Evolutionary conservation across 2,329 filamentous ascomycete species (phyloP).

Genomic region (Epichloe aotearoae): DNA sequence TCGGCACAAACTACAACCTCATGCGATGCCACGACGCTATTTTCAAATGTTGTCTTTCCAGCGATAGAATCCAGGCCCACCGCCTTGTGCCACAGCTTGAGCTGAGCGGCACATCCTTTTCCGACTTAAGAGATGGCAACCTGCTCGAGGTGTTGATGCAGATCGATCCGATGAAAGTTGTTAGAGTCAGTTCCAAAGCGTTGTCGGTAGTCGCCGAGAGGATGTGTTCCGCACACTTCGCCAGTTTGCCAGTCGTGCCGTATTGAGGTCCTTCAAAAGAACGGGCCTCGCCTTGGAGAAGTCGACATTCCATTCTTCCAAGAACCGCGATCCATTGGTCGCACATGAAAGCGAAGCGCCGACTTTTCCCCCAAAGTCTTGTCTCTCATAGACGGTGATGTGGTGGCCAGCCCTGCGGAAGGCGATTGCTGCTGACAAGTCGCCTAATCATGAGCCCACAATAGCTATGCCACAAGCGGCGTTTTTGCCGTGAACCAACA

Average conservation of each 20-base stretch:
- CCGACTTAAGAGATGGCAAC: too few relatives aligned
- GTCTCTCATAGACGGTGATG: conserved; percentile 46
- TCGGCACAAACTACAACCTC: conserved; percentile 48
- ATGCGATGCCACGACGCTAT: conserved; percentile 32
- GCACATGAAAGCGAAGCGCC: conserved; percentile 50
- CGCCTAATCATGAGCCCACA: conserved; percentile 27
- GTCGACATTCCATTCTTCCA: conserved; percentile 49
- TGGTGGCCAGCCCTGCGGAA: conserved; percentile 26
- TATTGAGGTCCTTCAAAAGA: conserved; percentile 46
- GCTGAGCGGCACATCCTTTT: background rate
- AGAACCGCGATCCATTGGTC: conserved; percentile 50
- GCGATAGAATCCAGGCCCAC: conserved; percentile 34
- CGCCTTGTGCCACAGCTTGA: conserved; percentile 40
- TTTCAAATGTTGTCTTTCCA: conserved; percentile 35
- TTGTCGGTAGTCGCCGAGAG: conserved; percentile 46
- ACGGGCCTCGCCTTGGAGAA: conserved; percentile 46
- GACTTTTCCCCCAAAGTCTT: conserved; percentile 50
- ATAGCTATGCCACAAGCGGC: conserved; percentile 21
- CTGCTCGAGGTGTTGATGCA: too few relatives aligned
- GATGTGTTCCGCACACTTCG: conserved; percentile 43
- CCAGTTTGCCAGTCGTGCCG: conserved; percentile 52
- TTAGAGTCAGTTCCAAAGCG: conserved; percentile 22
- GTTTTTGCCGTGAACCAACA: background rate
- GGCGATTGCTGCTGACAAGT: conserved; percentile 25
- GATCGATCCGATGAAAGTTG: too few relatives aligned